These are phyloP conservation scores for Exophiala sp. DNA, from an alignment of 2,329 filamentous ascomycete species.

Conservation along the genomic window DNA sequence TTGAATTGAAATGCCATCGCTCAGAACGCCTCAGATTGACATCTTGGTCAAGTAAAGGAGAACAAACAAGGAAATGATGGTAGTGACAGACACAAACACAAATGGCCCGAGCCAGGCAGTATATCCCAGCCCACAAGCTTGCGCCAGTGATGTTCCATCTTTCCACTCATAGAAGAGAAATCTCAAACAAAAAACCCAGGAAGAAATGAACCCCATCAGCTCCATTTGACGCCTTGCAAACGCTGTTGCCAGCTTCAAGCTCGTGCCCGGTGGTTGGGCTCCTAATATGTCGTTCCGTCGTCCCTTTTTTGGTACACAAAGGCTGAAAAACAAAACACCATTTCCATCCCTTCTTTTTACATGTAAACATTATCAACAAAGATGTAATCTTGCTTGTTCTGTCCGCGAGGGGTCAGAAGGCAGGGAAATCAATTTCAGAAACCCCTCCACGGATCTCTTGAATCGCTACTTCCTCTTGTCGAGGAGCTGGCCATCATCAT, in stretches of 20 bases:
- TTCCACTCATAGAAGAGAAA: neutral
- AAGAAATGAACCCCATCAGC: too few species aligned
- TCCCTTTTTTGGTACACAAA: neutral
- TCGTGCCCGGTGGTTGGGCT: neutral
- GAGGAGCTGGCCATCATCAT: slow-evolving; percentile 26
- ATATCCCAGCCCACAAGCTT: neutral
- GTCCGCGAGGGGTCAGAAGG: neutral
- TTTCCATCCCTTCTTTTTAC: slow-evolving; percentile 8
- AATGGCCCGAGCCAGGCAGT: neutral
- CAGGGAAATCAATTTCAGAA: slow-evolving; percentile 6
- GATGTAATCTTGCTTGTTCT: neutral
- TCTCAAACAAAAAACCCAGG: too few species aligned
- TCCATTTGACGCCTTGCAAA: too few species aligned
- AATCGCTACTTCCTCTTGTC: slow-evolving; percentile 20
- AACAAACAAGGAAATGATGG: neutral
- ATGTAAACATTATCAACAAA: slow-evolving; percentile 19
- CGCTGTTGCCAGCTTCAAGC: neutral
- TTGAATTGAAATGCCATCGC: too few species aligned
- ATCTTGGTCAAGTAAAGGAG: neutral
- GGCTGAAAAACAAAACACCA: neutral
- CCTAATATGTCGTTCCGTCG: neutral
- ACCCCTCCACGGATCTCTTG: slow-evolving; percentile 22
- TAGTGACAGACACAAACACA: neutral
- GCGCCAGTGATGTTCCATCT: neutral
- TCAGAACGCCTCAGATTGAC: too few species aligned